Percentiles rank a stretch among this genome's conserved stretches.
phyloP scores from a whole-genome alignment of 768 basidiomycete species.

The Termitomyces sp. region DNA sequence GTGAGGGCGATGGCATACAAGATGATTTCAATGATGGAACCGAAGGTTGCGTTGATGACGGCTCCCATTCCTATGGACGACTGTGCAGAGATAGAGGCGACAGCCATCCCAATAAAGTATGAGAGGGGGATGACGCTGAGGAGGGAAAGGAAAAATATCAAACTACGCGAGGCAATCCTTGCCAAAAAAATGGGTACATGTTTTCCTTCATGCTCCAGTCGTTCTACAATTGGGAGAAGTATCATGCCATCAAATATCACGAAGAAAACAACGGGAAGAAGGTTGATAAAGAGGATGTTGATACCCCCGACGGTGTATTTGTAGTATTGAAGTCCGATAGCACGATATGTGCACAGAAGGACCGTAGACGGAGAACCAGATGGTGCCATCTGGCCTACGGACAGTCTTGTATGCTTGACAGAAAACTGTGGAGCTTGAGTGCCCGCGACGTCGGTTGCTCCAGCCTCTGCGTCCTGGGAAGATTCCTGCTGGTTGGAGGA shows the following conservation, averaged over 20 bases:
- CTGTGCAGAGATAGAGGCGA: slow-evolving; percentile 97
- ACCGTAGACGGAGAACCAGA: slow-evolving; percentile 85
- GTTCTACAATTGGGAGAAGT: slow-evolving; percentile 68
- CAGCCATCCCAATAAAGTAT: slow-evolving; percentile 99
- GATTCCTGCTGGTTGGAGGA: slow-evolving; percentile 24
- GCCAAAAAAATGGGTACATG: slow-evolving; percentile 64
- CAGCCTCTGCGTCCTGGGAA: slow-evolving; percentile 25
- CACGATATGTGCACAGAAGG: slow-evolving; percentile 91
- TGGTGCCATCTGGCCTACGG: slow-evolving; percentile 89
- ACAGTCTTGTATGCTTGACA: slow-evolving; percentile 69
- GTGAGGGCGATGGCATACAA: slow-evolving; percentile 87
- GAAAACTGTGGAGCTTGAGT: slow-evolving; percentile 45
- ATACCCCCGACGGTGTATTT: slow-evolving; percentile 99
- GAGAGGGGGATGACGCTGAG: slow-evolving; percentile 94
- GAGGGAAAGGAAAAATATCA: slow-evolving; percentile 83
- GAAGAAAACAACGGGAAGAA: slow-evolving; percentile 91
- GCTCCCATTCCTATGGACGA: slow-evolving; percentile 99
- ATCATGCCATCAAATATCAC: slow-evolving; percentile 93
- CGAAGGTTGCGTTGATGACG: slow-evolving; percentile 98
- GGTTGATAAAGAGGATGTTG: slow-evolving; percentile 97
- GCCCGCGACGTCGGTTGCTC: slow-evolving; percentile 19
- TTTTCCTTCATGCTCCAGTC: slow-evolving; percentile 47
- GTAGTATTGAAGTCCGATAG: slow-evolving; percentile 89
- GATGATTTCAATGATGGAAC: slow-evolving; percentile 96
- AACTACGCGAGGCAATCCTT: slow-evolving; percentile 65